Evolutionary conservation across 148 eudicot genomes (phyloP).

Genomic region (Rhododendron molle): DNA sequence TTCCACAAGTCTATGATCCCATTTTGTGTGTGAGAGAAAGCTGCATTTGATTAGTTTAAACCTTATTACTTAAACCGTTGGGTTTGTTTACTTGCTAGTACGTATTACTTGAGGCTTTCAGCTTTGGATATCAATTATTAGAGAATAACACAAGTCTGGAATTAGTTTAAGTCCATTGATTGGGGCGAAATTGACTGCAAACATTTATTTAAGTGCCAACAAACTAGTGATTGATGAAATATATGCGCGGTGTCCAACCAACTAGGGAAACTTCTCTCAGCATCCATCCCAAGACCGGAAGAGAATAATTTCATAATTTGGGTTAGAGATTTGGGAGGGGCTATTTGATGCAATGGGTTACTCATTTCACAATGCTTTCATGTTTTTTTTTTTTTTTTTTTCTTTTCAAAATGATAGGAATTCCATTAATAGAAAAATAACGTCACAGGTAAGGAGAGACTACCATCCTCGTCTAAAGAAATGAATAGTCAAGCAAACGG

Average conservation of each 20-base stretch:
- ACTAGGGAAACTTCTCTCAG: not conserved
- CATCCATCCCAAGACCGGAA: not conserved
- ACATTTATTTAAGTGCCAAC: not conserved
- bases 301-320: not conserved
- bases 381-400: not conserved
- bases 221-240: not conserved
- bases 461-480: no score
- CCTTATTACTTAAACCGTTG: not conserved
- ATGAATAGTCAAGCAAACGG: no score
- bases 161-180: not conserved
- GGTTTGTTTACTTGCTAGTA: not conserved
- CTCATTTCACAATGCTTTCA: not conserved
- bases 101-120: not conserved
- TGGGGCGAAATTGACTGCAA: slow-evolving; percentile 1
- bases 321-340: not conserved
- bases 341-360: not conserved
- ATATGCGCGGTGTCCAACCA: not conserved
- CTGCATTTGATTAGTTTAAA: not conserved
- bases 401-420: no score
- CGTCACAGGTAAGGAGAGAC: no score
- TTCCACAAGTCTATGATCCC: not conserved
- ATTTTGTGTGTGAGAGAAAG: not conserved
- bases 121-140: not conserved
- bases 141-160: not conserved
- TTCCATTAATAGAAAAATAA: no score